These are phyloP conservation scores for Trichosporon coremiiforme DNA, from an alignment of 1,284 basidiomycete genomes.

Conservation along the genomic window DNA sequence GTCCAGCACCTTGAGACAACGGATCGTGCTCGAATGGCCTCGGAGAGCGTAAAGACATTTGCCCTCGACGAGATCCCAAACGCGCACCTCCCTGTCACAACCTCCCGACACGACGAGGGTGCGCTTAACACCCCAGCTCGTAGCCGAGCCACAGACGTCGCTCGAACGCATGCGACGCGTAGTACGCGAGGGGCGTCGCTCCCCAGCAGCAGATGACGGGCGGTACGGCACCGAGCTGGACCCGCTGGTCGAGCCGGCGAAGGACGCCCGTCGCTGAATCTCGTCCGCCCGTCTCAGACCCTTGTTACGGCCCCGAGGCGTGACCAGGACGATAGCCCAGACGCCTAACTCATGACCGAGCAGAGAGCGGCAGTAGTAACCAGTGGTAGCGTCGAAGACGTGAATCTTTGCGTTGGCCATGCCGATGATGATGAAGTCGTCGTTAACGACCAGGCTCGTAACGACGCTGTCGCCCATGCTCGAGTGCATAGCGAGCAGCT, in stretches of 20 bases:
- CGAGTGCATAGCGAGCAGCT: constrained; percentile 70
- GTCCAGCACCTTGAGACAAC: constrained; percentile 86
- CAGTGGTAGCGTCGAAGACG: constrained; percentile 79
- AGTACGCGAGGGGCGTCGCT: background rate
- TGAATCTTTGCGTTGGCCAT: constrained; percentile 87
- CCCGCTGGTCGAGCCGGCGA: constrained; percentile 39
- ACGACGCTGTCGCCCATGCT: constrained; percentile 74
- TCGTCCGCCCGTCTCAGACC: constrained; percentile 13
- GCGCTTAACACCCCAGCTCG: constrained; percentile 68
- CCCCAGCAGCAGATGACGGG: constrained; percentile 14
- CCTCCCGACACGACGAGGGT: constrained; percentile 82
- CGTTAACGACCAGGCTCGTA: constrained; percentile 83
- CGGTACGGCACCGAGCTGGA: constrained; percentile 11
- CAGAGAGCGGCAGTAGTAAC: constrained; percentile 74
- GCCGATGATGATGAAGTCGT: constrained; percentile 83
- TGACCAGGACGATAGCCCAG: constrained; percentile 81
- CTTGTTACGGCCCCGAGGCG: constrained; percentile 30
- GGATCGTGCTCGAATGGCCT: constrained; percentile 88
- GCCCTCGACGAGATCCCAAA: constrained; percentile 87
- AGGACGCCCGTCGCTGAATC: constrained; percentile 32
- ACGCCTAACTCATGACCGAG: constrained; percentile 86
- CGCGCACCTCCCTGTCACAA: constrained; percentile 83
- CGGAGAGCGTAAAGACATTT: constrained; percentile 75
- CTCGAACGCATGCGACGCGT: constrained; percentile 49
- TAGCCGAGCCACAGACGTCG: constrained; percentile 67